Evolutionary conservation across 345 rosid genomes (phyloP).

Genomic region (Moringa oleifera): DNA sequence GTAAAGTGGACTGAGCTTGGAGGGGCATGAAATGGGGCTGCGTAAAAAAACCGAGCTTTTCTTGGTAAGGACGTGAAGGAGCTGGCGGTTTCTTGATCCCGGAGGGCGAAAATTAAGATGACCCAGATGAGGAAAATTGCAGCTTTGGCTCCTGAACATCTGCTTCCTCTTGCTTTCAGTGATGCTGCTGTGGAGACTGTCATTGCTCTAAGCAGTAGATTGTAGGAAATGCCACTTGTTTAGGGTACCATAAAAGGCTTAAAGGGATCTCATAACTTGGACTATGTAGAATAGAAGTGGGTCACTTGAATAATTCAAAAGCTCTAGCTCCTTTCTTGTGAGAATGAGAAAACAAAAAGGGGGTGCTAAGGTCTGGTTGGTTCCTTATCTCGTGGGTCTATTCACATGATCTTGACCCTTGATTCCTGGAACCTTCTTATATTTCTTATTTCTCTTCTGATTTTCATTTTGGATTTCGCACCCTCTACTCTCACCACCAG

Average conservation of each 20-base stretch:
- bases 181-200: constrained; percentile 13
- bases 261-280: constrained; percentile 5
- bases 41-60: constrained; percentile 32
- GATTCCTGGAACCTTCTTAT: constrained; percentile 91
- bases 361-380: not conserved
- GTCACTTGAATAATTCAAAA: not conserved
- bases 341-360: constrained; percentile 11
- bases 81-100: constrained; percentile 19
- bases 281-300: not conserved
- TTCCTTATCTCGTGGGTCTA: constrained; percentile 40
- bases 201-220: constrained; percentile 21
- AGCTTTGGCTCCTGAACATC: constrained; percentile 18
- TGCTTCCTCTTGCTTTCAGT: constrained; percentile 13
- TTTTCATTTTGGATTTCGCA: constrained; percentile 31
- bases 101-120: constrained; percentile 36
- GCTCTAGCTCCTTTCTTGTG: constrained; percentile 9
- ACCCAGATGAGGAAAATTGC: constrained; percentile 40
- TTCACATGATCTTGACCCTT: constrained; percentile 76
- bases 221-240: not conserved
- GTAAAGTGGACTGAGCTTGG: constrained; percentile 22
- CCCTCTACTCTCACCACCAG: constrained; percentile 20
- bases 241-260: not conserved
- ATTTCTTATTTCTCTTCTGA: constrained; percentile 34
- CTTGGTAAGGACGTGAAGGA: constrained; percentile 26
- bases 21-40: constrained; percentile 28